Conservation (phyloP, 1,139 yeast species). For the Diutina neorugosa region DNA sequence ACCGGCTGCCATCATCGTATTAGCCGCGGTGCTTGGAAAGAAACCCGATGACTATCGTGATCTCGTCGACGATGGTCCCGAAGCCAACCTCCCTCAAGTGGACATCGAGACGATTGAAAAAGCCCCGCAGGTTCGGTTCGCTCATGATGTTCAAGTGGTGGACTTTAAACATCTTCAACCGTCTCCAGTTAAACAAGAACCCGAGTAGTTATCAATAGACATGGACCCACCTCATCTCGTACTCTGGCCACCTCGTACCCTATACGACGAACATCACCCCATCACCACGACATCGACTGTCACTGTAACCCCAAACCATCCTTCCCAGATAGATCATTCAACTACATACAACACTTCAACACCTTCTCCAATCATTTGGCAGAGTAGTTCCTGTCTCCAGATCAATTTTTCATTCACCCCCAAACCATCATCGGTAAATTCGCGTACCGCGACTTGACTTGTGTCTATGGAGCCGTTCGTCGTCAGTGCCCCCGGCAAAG, state of each 20-base stretch:
- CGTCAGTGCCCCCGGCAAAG: conserved; percentile 95
- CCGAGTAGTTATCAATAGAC: too few relatives aligned
- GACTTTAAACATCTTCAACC: conserved; percentile 13
- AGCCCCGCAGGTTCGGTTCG: conserved; percentile 39
- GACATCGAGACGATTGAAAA: conserved; percentile 58
- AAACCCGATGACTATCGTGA: conserved; percentile 27
- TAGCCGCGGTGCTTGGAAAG: conserved; percentile 35
- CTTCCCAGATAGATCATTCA: too few relatives aligned
- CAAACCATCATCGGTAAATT: not conserved
- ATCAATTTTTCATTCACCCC: not conserved
- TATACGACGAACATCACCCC: not conserved
- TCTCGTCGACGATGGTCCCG: conserved; percentile 67
- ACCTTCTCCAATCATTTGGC: too few relatives aligned
- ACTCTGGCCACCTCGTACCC: not conserved
- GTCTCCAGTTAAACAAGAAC: not conserved
- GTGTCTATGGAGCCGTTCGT: conserved; percentile 35
- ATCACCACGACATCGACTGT: too few relatives aligned
- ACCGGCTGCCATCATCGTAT: conserved; percentile 68
- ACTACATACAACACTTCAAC: too few relatives aligned
- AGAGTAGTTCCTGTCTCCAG: too few relatives aligned
- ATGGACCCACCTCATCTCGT: not conserved
- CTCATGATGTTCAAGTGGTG: conserved; percentile 47
- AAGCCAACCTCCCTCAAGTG: conserved; percentile 60
- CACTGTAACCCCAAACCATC: too few relatives aligned
- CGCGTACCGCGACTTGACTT: not conserved